phyloP scores from a whole-genome alignment of 495 filamentous ascomycete species.

The Xylaria telfairii region DNA sequence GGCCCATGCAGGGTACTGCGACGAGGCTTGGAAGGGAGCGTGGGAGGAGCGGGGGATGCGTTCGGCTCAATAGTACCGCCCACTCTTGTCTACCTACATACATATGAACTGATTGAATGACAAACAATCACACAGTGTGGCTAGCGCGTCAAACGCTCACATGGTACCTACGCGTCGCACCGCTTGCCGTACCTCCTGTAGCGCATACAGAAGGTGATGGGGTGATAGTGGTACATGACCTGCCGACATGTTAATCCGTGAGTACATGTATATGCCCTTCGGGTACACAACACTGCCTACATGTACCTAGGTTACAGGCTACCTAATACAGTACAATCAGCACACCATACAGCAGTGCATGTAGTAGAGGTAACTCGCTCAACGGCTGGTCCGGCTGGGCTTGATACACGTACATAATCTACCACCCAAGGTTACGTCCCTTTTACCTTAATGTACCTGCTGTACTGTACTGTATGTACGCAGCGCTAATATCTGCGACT shows the following conservation, averaged over 20 bases:
- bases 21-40: constrained; percentile 6
- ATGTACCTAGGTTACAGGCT: too few relatives aligned
- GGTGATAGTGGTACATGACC: background rate
- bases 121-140: background rate
- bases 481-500: constrained; percentile 10
- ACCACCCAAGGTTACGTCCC: background rate
- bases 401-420: background rate
- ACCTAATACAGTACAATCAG: too few relatives aligned
- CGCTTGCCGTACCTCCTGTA: background rate
- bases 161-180: background rate
- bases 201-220: background rate
- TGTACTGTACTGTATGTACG: background rate
- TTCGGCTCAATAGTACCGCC: background rate
- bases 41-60: background rate
- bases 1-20: background rate
- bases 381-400: constrained; percentile 7
- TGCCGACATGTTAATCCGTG: background rate
- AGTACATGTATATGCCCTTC: background rate
- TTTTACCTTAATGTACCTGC: background rate
- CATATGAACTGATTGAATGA: background rate
- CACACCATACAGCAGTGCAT: constrained; percentile 3
- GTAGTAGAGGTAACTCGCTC: too few relatives aligned
- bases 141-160: background rate
- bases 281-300: background rate
- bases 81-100: background rate